These are phyloP conservation scores for Penicillium canariense DNA, from an alignment of 495 filamentous ascomycete genomes.

Conservation along the genomic window DNA sequence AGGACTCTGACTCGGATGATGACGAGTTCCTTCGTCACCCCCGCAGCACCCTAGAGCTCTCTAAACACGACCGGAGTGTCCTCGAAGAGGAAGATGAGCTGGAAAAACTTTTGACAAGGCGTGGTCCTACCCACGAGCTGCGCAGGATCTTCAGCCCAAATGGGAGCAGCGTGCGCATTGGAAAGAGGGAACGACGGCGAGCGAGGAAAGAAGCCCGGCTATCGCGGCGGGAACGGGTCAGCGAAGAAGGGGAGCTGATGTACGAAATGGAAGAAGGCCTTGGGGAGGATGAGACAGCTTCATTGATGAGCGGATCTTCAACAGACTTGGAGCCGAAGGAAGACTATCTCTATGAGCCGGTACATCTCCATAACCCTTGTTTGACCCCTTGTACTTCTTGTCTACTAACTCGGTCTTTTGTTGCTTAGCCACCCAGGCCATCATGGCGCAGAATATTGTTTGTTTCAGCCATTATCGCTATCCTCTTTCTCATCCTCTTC, in stretches of 20 bases:
- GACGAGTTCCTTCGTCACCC: constrained; percentile 63
- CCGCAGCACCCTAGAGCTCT: constrained; percentile 68
- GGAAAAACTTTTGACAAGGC: constrained; percentile 66
- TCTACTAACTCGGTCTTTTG: constrained; percentile 9
- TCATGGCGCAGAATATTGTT: constrained; percentile 36
- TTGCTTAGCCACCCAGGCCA: constrained; percentile 15
- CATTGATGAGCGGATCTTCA: constrained; percentile 39
- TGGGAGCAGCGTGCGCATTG: constrained; percentile 48
- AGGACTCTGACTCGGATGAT: constrained; percentile 75
- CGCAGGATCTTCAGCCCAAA: constrained; percentile 46
- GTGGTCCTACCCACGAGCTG: constrained; percentile 50
- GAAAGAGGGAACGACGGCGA: constrained; percentile 53
- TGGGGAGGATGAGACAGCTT: constrained; percentile 57
- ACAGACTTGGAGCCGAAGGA: constrained; percentile 43
- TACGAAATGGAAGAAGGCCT: constrained; percentile 86
- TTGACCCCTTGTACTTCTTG: background rate
- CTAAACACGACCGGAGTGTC: constrained; percentile 70
- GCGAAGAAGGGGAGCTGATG: constrained; percentile 74
- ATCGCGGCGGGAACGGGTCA: constrained; percentile 44
- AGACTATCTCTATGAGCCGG: constrained; percentile 32
- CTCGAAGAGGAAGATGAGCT: constrained; percentile 86
- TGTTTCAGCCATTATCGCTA: constrained; percentile 36
- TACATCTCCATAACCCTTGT: constrained; percentile 11
- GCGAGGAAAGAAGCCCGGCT: constrained; percentile 41
- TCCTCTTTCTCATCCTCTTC: constrained; percentile 53